These are phyloP conservation scores for Penicillium dipodomyicola DNA, from an alignment of 495 filamentous ascomycete species.

Conservation along the genomic window DNA sequence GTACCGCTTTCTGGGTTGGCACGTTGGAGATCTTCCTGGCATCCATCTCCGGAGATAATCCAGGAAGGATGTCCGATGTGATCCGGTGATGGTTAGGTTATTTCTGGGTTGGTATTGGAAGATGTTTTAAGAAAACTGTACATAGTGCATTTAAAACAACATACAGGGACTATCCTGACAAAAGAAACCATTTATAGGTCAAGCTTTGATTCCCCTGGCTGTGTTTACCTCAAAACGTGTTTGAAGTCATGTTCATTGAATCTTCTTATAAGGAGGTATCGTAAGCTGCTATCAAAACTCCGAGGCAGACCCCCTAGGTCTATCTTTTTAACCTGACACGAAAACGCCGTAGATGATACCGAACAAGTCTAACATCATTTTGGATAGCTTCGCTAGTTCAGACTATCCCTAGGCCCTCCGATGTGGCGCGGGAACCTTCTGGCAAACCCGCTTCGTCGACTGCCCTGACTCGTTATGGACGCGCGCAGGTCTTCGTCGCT, in stretches of 20 bases:
- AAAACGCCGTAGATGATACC: not conserved
- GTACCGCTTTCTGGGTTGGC: not conserved
- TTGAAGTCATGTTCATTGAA: not conserved
- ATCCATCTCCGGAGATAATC: not conserved
- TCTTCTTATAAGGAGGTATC: not conserved
- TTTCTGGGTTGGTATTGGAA: not conserved
- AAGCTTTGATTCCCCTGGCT: not conserved
- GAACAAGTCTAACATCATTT: not conserved
- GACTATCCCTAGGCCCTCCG: constrained; percentile 42
- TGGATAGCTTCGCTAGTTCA: constrained; percentile 26
- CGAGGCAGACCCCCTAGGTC: not conserved
- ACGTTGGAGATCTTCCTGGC: not conserved
- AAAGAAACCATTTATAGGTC: not conserved
- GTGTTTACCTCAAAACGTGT: not conserved
- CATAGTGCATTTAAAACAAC: constrained; percentile 3
- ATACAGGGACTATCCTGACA: not conserved
- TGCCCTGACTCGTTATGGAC: constrained; percentile 43
- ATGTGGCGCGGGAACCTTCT: constrained; percentile 37
- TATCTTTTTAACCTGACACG: not conserved
- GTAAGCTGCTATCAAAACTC: not conserved
- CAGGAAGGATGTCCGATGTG: not conserved
- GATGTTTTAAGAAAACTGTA: not conserved
- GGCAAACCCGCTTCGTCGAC: constrained; percentile 37
- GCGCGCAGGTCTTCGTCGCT: constrained; percentile 45
- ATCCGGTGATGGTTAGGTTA: not conserved